phyloP scores from a whole-genome alignment of 1,284 basidiomycete species.

The Porodaedalea pini region DNA sequence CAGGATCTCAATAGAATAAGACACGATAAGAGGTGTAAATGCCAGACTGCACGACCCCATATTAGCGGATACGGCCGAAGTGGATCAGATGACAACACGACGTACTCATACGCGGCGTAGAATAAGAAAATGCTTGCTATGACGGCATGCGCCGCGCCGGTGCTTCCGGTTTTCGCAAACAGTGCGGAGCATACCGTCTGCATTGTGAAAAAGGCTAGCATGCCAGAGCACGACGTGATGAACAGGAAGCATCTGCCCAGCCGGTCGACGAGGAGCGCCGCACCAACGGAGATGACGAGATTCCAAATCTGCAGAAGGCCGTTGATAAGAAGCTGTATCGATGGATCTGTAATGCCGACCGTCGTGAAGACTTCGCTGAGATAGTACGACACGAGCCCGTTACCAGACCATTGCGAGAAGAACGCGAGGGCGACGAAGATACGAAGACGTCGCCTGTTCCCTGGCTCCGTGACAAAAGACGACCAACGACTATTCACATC shows the following conservation, averaged over 20 bases:
- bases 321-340: conserved; percentile 45
- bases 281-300: conserved; percentile 56
- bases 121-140: conserved; percentile 77
- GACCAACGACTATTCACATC: conserved; percentile 58
- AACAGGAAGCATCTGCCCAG: conserved; percentile 64
- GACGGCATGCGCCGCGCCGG: conserved; percentile 56
- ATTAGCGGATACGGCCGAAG: background rate
- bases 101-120: conserved; percentile 65
- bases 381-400: conserved; percentile 66
- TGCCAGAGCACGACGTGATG: conserved; percentile 58
- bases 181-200: conserved; percentile 72
- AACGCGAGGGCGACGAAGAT: conserved; percentile 68
- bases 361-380: conserved; percentile 65
- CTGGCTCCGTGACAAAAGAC: conserved; percentile 51
- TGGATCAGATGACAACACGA: conserved; percentile 15
- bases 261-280: conserved; percentile 54
- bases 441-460: conserved; percentile 64
- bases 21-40: conserved; percentile 70
- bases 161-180: conserved; percentile 43
- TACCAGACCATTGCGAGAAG: conserved; percentile 53
- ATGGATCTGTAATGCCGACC: conserved; percentile 65
- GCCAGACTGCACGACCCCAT: conserved; percentile 47
- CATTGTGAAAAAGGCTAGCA: conserved; percentile 64
- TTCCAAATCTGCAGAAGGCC: conserved; percentile 72
- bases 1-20: conserved; percentile 73